These are phyloP conservation scores for Cladophialophora yegresii DNA, from an alignment of 2,329 filamentous ascomycete species.

Conservation along the genomic window DNA sequence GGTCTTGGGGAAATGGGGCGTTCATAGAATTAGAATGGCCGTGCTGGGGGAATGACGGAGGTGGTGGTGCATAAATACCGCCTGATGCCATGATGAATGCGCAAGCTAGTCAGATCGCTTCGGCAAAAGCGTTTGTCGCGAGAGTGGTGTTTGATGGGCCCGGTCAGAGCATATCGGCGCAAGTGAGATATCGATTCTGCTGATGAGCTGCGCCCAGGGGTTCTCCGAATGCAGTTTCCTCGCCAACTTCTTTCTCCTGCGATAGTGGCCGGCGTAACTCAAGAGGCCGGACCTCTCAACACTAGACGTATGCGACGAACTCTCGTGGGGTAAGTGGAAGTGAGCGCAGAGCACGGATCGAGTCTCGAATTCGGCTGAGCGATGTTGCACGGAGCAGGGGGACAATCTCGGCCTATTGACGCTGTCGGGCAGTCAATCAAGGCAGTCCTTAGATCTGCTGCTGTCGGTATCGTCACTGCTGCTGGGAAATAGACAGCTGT, in stretches of 20 bases:
- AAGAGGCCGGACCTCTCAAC: background rate
- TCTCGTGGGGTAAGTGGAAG: background rate
- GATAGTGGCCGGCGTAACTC: background rate
- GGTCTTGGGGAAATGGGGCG: constrained; percentile 44
- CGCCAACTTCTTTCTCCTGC: background rate
- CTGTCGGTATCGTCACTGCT: background rate
- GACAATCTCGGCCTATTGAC: background rate
- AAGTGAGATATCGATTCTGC: constrained; percentile 4
- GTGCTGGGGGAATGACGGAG: constrained; percentile 35
- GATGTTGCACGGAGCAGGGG: constrained; percentile 5
- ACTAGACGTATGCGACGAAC: background rate
- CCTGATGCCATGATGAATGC: constrained; percentile 29
- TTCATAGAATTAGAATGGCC: constrained; percentile 37
- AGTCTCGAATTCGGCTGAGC: background rate
- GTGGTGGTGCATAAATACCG: constrained; percentile 35
- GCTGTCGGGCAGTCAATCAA: background rate
- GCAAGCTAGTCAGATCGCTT: background rate
- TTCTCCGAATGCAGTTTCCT: background rate
- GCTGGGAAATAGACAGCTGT: background rate
- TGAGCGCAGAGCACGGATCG: background rate
- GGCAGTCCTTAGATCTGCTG: background rate
- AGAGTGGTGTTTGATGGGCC: constrained; percentile 1
- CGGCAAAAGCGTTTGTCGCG: background rate
- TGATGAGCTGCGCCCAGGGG: background rate
- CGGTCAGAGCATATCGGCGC: constrained; percentile 31